Base-by-base conservation (phyloP, 768 basidiomycete species). In the Hericium erinaceus region DNA sequence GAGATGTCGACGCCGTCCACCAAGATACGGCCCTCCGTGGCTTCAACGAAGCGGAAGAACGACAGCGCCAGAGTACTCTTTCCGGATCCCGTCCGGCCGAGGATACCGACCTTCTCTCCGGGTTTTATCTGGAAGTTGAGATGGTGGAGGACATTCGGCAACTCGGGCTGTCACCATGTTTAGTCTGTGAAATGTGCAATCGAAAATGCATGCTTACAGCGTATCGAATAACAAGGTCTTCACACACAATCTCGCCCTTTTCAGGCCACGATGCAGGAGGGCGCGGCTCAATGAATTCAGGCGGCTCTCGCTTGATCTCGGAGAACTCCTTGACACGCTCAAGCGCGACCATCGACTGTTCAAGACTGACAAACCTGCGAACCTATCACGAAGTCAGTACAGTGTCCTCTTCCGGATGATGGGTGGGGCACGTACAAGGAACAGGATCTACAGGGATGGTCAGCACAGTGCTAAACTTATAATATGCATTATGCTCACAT, bases 261-360 rank as follows among this genome's bases (percentile, higher is more conserved):
- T 81, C 74, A 2, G 94, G 94, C 94, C 94, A 97, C 37, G 81
- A 75, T 5, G 80, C 72, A 0, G 83, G 76, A 4, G 94, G 93
- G n/a, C 92, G 75, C 3, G 91, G 92, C 58, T 97, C 92, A 46
- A 90, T 68, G 65, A 87, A 90, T 67, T 98, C 94, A 1, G 92
- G 77, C 9, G 85, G 79, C 73, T 98, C 94, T 26, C 79, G 79
- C 44, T 74, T 68, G 28, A 94, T 71, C 61, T 92, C 89, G 4
- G 92, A 87, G 68, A 88, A 95, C 72, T 95, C 94, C 67, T 93
- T 93, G 68, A 95, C 82, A 54, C 94, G 86, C 69, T 95, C 92
- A 39, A 92, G 73, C 37, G 89, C 85, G 62, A 92, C 93, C 92
- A 97, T 93, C 12, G 88, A 88, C 70, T 97, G 93, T 66, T 97